Base-by-base conservation (phyloP, 73 alveolate species). In the Loxodes magnus region DNA sequence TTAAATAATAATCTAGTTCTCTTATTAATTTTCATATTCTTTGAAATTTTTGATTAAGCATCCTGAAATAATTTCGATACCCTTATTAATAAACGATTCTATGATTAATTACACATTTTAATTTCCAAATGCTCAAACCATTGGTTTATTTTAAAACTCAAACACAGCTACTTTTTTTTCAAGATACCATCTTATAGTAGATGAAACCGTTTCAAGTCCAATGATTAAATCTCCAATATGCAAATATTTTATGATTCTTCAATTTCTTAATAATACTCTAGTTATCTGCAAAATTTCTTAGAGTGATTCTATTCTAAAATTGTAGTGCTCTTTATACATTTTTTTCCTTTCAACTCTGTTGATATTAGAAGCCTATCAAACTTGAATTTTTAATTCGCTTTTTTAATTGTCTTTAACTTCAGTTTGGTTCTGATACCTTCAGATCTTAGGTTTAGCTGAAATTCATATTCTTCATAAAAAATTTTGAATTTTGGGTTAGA, bases 201-300 rank as follows among this genome's bases (percentile, higher is more conserved):
- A 43, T n/a, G 91, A 51, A 2, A 93, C 93, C 25, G 76, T 38
- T 64, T 85, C 96, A 30, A 71, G 57, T n/a, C 96, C 96, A 41
- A 85, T 68, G 63, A 85, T 80, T 0, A 86, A 68, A 3, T 84
- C 89, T 4, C 96, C 96, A 85, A 41, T 20, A 85, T 63, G 29
- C 68, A 85, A 37, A 85, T 57, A n/a, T 67, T 85, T 52, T 85
- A 67, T 35, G 82, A 74, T 0, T 43, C 27, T 37, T 44, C n/a
- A 69, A 71, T 16, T 44, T 46, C 6, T 44, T 46, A 56, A 79
- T 80, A 19, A 85, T 43, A 3, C 36, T 59, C 26, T 44, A 67
- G 26, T 67, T 66, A 53, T 85, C 96, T 9, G 51, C 24, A 17
- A 51, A 58, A 21, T 25, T 41, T 63, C 96, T 76, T 5, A 80